Evolutionary conservation across 257 asterid genomes (phyloP), one percentile per base, ranked within the genome.

Genomic region (Euphrasia confusa): DNA sequence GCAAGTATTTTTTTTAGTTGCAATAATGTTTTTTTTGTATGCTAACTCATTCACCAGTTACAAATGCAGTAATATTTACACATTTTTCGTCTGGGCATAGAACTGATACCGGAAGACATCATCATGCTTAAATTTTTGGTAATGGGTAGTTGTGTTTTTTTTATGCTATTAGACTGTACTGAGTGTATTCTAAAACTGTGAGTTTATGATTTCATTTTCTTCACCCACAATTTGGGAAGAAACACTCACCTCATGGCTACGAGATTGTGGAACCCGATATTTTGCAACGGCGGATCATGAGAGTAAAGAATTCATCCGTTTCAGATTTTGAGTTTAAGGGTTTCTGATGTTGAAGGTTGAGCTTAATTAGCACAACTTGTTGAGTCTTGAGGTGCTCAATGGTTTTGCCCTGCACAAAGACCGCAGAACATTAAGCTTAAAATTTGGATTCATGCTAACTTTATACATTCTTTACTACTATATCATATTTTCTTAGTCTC

Each of bases 401-500:
- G 14, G 60, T 64, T 49, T 33, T 47, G 54, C 39, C 39, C 4
- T 17, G 15, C 10, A 8, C 39, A 30, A 39, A 30, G 58, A 14
- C 21, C 14, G 30, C 56, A 14, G 27, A 59, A 17, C 21, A 9
- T 53, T 50, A 53, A 71, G 67, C 59, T 66, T 66, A 44, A 59
- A 32, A 32, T 32, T 32, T 32, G n/a, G n/a, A n/a, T n/a, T n/a
- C n/a, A n/a, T n/a, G n/a, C n/a, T n/a, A n/a, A n/a, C n/a, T n/a
- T n/a, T n/a, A n/a, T n/a, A n/a, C n/a, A n/a, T n/a, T n/a, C n/a
- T n/a, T n/a, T n/a, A n/a, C n/a, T n/a, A n/a, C n/a, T n/a, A n/a
- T n/a, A n/a, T n/a, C n/a, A n/a, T n/a, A n/a, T n/a, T n/a, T n/a
- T n/a, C n/a, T n/a, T n/a, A n/a, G n/a, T n/a, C n/a, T n/a, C n/a